A percentile compares a stretch with the other conserved stretches of the same genome.
These are phyloP conservation scores for Vaccinium myrtillus DNA, from an alignment of 148 eudicot genomes.

Conservation along the genomic window DNA sequence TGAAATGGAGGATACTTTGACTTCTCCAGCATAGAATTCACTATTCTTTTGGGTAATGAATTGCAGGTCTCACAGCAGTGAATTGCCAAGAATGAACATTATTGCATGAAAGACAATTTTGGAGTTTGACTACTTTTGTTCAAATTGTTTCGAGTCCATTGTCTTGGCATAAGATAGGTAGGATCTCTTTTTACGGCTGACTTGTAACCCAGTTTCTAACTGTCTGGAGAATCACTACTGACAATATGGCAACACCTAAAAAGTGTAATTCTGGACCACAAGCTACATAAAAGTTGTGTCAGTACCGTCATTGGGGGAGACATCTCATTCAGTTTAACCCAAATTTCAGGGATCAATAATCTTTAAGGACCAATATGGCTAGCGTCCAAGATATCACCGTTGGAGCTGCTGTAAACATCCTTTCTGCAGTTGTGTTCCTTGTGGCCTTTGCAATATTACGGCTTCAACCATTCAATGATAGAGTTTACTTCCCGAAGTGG, in stretches of 20 bases:
- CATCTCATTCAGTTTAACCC: conserved; percentile 10
- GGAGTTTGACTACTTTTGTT: not conserved
- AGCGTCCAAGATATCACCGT: conserved; percentile 60
- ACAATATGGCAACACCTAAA: not conserved
- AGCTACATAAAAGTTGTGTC: not conserved
- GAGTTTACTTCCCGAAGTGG: conserved; percentile 99
- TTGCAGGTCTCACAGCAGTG: not conserved
- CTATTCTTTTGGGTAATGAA: not conserved
- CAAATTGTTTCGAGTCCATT: not conserved
- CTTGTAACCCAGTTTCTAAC: not conserved
- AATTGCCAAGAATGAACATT: not conserved
- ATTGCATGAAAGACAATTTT: not conserved
- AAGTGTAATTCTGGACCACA: not conserved
- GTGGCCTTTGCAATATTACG: conserved; percentile 80
- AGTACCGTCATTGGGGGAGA: not conserved
- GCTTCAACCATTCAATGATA: conserved; percentile 89
- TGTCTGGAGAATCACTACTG: not conserved
- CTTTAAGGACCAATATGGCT: conserved; percentile 50
- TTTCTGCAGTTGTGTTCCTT: conserved; percentile 74
- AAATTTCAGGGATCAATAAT: conserved; percentile 38
- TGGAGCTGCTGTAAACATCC: conserved; percentile 68
- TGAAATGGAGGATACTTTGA: not conserved
- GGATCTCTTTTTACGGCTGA: not conserved
- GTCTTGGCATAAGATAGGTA: not conserved
- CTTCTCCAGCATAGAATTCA: not conserved